phyloP scores from a whole-genome alignment of 495 filamentous ascomycete species.

The Penicillium cosmopolitanum region DNA sequence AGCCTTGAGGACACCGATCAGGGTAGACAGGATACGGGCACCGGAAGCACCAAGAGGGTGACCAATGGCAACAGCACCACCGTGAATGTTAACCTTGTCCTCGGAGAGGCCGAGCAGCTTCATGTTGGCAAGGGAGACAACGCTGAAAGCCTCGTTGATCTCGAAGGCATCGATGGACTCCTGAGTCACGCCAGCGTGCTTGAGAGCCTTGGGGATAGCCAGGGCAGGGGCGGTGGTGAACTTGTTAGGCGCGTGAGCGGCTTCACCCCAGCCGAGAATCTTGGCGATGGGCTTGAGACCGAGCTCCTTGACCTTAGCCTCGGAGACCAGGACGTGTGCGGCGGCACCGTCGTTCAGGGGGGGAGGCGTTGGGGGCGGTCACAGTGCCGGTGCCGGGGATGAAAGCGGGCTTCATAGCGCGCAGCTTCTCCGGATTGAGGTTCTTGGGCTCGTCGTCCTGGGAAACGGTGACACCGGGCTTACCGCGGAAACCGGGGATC shows the following conservation, averaged over 20 bases:
- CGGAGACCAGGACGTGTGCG: conserved; percentile 88
- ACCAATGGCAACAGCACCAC: conserved; percentile 93
- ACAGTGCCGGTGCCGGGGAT: conserved; percentile 80
- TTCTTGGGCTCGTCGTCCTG: conserved; percentile 96
- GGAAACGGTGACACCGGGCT: conserved; percentile 79
- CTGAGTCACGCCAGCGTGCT: conserved; percentile 80
- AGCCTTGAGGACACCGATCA: conserved; percentile 85
- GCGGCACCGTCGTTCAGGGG: conserved; percentile 93
- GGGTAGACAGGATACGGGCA: conserved; percentile 88
- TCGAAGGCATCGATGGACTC: conserved; percentile 88
- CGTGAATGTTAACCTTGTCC: conserved; percentile 93
- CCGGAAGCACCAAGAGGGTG: conserved; percentile 94
- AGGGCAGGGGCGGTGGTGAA: conserved; percentile 96
- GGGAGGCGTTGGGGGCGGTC: conserved; percentile 96
- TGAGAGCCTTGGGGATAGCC: conserved; percentile 93
- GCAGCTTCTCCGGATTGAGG: conserved; percentile 91
- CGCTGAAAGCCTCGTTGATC: conserved; percentile 98
- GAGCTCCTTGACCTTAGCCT: conserved; percentile 84
- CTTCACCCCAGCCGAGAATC: conserved; percentile 96
- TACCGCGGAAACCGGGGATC: conserved; percentile 84
- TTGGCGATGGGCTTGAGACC: conserved; percentile 88
- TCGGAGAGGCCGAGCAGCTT: conserved; percentile 79
- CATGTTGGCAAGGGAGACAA: conserved; percentile 93
- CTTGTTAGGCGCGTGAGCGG: conserved; percentile 83
- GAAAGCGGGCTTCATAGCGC: conserved; percentile 82